Evolutionary conservation across 2,329 filamentous ascomycete genomes (phyloP).

Genomic region (Simplicillium aogashimaense): DNA sequence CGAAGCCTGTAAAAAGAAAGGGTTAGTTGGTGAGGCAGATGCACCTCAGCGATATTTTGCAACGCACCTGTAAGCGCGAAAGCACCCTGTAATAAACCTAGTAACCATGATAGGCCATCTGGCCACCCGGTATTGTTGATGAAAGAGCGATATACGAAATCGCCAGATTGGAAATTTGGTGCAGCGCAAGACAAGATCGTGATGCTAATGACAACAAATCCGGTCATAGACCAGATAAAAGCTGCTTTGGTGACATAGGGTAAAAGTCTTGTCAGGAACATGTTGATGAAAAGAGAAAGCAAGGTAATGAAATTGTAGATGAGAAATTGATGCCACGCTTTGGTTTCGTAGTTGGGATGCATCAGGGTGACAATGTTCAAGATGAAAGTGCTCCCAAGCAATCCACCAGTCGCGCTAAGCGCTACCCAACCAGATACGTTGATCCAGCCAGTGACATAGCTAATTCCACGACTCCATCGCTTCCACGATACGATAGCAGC

Average conservation of each 20-base stretch:
- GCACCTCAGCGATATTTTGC: too few species aligned
- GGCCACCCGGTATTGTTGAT: constrained; percentile 63
- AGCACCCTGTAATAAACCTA: constrained; percentile 43
- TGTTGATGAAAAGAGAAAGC: constrained; percentile 53
- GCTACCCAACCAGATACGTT: constrained; percentile 64
- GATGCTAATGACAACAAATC: constrained; percentile 61
- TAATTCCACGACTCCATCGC: constrained; percentile 49
- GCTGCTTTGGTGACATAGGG: constrained; percentile 59
- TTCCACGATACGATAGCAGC: constrained; percentile 54
- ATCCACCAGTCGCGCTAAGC: constrained; percentile 56
- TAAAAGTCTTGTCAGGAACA: constrained; percentile 45
- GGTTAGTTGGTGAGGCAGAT: background rate
- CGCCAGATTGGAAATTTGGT: constrained; percentile 52
- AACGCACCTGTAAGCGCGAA: constrained; percentile 30
- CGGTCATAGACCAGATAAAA: constrained; percentile 60
- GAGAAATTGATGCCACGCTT: constrained; percentile 64
- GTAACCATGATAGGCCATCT: constrained; percentile 50
- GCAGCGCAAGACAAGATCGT: constrained; percentile 57
- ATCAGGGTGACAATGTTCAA: constrained; percentile 54
- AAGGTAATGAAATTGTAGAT: constrained; percentile 59
- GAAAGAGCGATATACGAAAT: constrained; percentile 58
- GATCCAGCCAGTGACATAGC: constrained; percentile 66
- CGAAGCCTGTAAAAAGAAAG: constrained; percentile 23
- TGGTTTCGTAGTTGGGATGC: constrained; percentile 42
- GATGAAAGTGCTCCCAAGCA: constrained; percentile 58